phyloP scores from a whole-genome alignment of 1,139 yeast genomes.

The Diutina scorzettiae region DNA sequence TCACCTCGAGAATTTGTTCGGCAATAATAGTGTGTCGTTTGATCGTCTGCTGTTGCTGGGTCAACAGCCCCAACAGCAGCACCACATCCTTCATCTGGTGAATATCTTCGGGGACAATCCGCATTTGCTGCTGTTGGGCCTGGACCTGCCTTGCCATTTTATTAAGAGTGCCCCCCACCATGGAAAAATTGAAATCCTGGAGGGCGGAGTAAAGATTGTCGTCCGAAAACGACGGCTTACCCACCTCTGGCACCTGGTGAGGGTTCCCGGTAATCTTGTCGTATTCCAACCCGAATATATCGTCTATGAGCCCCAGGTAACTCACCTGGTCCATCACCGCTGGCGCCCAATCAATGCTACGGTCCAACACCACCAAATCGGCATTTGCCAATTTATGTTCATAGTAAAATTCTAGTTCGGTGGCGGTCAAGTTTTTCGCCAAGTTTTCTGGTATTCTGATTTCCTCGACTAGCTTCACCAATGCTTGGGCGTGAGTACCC shows the following conservation, averaged over 20 bases:
- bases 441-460: constrained; percentile 20
- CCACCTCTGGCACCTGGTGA: background rate
- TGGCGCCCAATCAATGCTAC: constrained; percentile 63
- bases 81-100: constrained; percentile 65
- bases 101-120: constrained; percentile 32
- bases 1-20: constrained; percentile 45
- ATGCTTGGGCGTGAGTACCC: constrained; percentile 26
- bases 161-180: constrained; percentile 66
- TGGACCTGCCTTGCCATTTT: constrained; percentile 62
- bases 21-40: constrained; percentile 70
- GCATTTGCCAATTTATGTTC: constrained; percentile 29
- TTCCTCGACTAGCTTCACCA: constrained; percentile 16
- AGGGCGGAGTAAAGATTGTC: constrained; percentile 30
- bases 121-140: constrained; percentile 47
- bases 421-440: constrained; percentile 17
- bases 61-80: constrained; percentile 54
- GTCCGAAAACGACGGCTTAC: constrained; percentile 10
- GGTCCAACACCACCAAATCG: constrained; percentile 65
- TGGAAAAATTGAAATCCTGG: constrained; percentile 63
- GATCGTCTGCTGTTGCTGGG: constrained; percentile 54
- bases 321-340: constrained; percentile 67
- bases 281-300: constrained; percentile 30
- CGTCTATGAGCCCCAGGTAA: constrained; percentile 75
- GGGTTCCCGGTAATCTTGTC: background rate
- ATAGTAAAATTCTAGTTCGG: constrained; percentile 27